phyloP scores from a whole-genome alignment of 768 basidiomycete genomes.

The Amanita molliuscula region DNA sequence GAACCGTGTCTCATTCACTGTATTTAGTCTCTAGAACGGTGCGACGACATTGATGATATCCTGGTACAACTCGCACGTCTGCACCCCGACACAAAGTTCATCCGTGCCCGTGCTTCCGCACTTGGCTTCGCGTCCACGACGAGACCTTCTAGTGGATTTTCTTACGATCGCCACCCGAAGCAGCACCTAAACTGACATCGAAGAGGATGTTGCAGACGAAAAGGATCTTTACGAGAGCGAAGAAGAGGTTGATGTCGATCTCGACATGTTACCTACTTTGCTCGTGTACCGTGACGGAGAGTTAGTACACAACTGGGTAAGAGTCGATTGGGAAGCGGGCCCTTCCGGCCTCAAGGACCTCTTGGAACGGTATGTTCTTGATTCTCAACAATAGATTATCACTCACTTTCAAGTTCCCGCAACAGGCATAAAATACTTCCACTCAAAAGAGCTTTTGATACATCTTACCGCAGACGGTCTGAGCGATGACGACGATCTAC shows the following conservation, averaged over 20 bases:
- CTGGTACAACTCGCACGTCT: slow-evolving; percentile 59
- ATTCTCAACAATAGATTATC: background rate
- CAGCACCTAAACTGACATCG: background rate
- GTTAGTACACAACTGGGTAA: slow-evolving; percentile 82
- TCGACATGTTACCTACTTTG: slow-evolving; percentile 72
- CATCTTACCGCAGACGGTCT: background rate
- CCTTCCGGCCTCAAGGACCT: slow-evolving; percentile 8
- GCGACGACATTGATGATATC: slow-evolving; percentile 58
- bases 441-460: background rate
- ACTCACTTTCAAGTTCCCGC: background rate
- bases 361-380: slow-evolving; percentile 1
- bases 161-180: slow-evolving; percentile 20
- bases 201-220: slow-evolving; percentile 29
- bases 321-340: slow-evolving; percentile 81
- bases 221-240: slow-evolving; percentile 24
- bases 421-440: slow-evolving; percentile 1
- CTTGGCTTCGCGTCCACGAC: slow-evolving; percentile 51
- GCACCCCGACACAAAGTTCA: slow-evolving; percentile 67
- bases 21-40: slow-evolving; percentile 62
- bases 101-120: slow-evolving; percentile 68
- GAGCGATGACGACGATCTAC: background rate
- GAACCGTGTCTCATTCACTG: slow-evolving; percentile 4
- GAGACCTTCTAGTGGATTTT: slow-evolving; percentile 10
- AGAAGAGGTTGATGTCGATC: slow-evolving; percentile 52
- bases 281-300: slow-evolving; percentile 73